Base-by-base conservation (phyloP, 2,329 filamentous ascomycete genomes). In the Cercospora janseana region DNA sequence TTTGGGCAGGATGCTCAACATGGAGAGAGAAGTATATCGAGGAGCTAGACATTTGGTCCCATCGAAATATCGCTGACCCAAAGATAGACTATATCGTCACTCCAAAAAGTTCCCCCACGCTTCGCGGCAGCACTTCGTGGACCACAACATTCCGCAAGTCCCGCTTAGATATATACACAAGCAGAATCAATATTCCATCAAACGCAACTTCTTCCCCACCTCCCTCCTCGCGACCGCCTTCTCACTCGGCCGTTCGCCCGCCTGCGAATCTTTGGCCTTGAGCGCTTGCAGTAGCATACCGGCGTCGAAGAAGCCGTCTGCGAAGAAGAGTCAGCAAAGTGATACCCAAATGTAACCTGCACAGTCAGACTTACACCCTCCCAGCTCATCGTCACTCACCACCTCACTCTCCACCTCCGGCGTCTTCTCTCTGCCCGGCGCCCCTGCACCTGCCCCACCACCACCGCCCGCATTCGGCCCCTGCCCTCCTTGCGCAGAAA, bases 281-380 rank as follows among this genome's bases (percentile, higher is more conserved):
- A 95, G 81, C 1, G 90, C 89, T 68, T 94, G 88, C 18, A 93
- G 77, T 4, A 96, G 80, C 89, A 96, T 95, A 10, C 92, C 92
- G 0, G 92, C 90, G 67, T 97, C 92, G 72, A 97, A 97, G 76
- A 97, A 96, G 24, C 92, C 92, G 75, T 96, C 91, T 95, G 66
- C 29, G 12, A 18, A 40, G 26, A 8, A 38, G 15, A 10, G 16
- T 37, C 35, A 23, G 26, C 52, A 29, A 20, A 31, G n/a, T n/a
- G n/a, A n/a, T n/a, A n/a, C n/a, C n/a, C n/a, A n/a, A n/a, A n/a
- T n/a, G n/a, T n/a, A n/a, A n/a, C n/a, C n/a, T n/a, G n/a, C n/a
- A n/a, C n/a, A n/a, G n/a, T n/a, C n/a, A n/a, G 32, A 84, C 88
- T 85, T 81, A 95, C 91, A 96, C 70, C 92, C 91, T 59, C 91